phyloP scores from a whole-genome alignment of 208 protist genomes.

The Phytomonas sp. region DNA sequence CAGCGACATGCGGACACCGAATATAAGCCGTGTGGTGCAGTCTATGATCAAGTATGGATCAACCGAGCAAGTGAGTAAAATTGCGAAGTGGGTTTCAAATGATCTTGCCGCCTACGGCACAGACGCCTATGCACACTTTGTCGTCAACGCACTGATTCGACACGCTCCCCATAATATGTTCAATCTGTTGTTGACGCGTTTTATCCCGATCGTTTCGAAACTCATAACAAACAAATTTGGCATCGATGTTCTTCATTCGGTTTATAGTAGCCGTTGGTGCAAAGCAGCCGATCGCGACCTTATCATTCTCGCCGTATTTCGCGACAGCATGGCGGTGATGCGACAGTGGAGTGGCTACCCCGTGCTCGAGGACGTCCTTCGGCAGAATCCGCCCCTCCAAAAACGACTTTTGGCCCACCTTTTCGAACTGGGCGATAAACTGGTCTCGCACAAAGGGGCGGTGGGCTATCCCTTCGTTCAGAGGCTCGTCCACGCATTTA shows the following conservation, averaged over 20 bases:
- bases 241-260: conserved; percentile 69
- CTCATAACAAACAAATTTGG: conserved; percentile 83
- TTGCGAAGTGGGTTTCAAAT: conserved; percentile 49
- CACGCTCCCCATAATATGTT: conserved; percentile 76
- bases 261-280: conserved; percentile 79
- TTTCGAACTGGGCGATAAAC: conserved; percentile 82
- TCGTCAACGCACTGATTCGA: conserved; percentile 68
- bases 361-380: conserved; percentile 60
- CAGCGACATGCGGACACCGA: conserved; percentile 56
- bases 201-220: conserved; percentile 48
- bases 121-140: conserved; percentile 83
- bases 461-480: conserved; percentile 80
- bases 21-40: conserved; percentile 77
- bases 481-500: conserved; percentile 62
- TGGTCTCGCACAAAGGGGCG: conserved; percentile 85
- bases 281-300: conserved; percentile 55
- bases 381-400: conserved; percentile 44
- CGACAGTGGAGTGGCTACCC: conserved; percentile 82
- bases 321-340: conserved; percentile 79
- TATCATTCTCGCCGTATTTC: conserved; percentile 74
- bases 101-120: conserved; percentile 54
- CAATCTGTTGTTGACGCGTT: conserved; percentile 41
- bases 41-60: conserved; percentile 90
- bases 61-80: conserved; percentile 40
- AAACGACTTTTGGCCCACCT: conserved; percentile 69